Base-by-base conservation (phyloP, 73 alveolate species). In the Tetrahymena borealis region DNA sequence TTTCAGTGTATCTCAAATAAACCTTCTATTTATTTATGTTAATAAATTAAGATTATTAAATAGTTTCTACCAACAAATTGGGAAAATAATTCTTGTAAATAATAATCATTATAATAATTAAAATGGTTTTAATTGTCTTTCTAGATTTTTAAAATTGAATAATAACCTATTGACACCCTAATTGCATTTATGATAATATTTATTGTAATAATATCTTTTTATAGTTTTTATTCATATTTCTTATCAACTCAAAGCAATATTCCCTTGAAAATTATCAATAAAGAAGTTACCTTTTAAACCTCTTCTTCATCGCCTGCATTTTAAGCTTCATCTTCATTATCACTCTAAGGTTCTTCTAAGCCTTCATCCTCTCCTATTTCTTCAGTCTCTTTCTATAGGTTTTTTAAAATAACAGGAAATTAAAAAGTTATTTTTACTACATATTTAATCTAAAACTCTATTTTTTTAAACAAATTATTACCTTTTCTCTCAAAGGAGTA, bases 401-500 rank as follows among this genome's bases (percentile, higher is more conserved):
- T 60, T 60, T 6, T n/a, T n/a, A 32, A n/a, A 60, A 24, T 7
- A 60, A 60, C 9, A 24, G n/a, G 20, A 18, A 24, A 24, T 24
- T 15, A 3, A 60, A 60, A 60, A 4, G 85, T 18, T 60, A 15
- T 60, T 60, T 60, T 5, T 24, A 3, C 16, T 60, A 24, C 35
- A 60, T 60, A 11, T 60, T 20, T 20, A 28, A 6, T 60, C 28
- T 60, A 60, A 24, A n/a, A 24, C 3, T n/a, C 33, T 20, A 60
- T 24, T 60, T 60, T 24, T 24, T 7, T 15, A 18, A 3, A 60
- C 2, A 60, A 15, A 2, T 24, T 24, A 24, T 28, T 60, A 60
- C 85, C 85, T 93, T 93, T 38, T 93, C 93, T 91, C 94, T 95
- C 15, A 95, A 96, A 18, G 91, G 93, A 10, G 97, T 95, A 11